Conservation (phyloP, 2,329 filamentous ascomycete genomes). For the Atkinsonella hypoxylon region DNA sequence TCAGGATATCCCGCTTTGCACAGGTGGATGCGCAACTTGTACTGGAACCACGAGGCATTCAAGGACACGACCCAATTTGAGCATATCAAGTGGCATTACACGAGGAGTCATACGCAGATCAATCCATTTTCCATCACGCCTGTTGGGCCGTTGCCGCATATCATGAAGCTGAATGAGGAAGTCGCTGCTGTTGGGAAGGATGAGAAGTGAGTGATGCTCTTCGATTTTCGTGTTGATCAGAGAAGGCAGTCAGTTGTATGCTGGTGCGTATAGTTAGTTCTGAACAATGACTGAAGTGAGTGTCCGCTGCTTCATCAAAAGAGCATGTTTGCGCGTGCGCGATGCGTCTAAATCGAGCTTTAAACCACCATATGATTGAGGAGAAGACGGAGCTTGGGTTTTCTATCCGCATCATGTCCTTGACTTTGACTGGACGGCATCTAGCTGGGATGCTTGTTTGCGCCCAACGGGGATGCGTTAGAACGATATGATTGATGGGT, state of each 20-base stretch:
- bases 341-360: no score
- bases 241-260: no score
- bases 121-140: constrained; percentile 68
- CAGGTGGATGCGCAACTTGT: constrained; percentile 69
- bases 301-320: no score
- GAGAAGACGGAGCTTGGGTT: no score
- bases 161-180: constrained; percentile 68
- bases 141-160: constrained; percentile 70
- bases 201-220: neutral
- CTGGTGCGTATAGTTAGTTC: no score
- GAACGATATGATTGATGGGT: no score
- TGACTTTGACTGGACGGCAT: no score
- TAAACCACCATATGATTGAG: no score
- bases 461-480: neutral
- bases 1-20: constrained; percentile 74
- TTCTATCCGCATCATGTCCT: no score
- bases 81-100: constrained; percentile 79
- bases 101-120: constrained; percentile 50
- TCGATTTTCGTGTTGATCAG: neutral
- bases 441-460: no score
- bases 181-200: constrained; percentile 47
- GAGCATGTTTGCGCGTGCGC: no score
- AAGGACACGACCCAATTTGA: constrained; percentile 76
- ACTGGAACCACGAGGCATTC: constrained; percentile 75
- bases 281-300: no score